Conservation (phyloP, 805 yeast genomes). For the Zygosaccharomyces bailii region DNA sequence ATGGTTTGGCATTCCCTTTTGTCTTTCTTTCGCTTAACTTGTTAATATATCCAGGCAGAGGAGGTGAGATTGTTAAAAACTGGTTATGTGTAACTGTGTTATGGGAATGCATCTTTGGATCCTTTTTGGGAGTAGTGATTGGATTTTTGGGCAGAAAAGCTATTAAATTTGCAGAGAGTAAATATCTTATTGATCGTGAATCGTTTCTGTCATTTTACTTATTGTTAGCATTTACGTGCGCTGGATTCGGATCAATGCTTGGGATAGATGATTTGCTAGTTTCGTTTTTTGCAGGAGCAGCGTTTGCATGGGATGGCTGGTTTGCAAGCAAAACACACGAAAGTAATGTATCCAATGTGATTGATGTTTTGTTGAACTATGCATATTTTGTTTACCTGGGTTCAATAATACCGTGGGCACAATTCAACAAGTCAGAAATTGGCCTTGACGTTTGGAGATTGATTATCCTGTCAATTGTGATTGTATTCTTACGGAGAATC, state of each 20-base stretch:
- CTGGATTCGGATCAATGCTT: constrained; percentile 82
- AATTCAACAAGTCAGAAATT: constrained; percentile 56
- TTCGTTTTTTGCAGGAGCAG: constrained; percentile 89
- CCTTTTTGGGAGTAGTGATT: constrained; percentile 64
- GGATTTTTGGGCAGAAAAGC: constrained; percentile 71
- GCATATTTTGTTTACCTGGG: constrained; percentile 89
- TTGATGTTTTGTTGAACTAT: constrained; percentile 76
- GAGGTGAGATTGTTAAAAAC: constrained; percentile 66
- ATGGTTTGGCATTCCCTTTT: constrained; percentile 95
- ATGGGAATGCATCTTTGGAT: constrained; percentile 80
- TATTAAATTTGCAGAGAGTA: constrained; percentile 68
- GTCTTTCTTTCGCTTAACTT: constrained; percentile 67
- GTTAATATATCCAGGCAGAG: constrained; percentile 59
- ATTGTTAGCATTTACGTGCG: constrained; percentile 75
- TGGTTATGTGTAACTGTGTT: constrained; percentile 75
- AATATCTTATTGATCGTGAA: constrained; percentile 76
- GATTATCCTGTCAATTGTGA: constrained; percentile 66
- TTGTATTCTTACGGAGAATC: constrained; percentile 71
- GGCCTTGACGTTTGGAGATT: constrained; percentile 80
- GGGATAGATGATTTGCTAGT: constrained; percentile 89
- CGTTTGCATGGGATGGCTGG: constrained; percentile 93
- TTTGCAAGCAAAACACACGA: constrained; percentile 80
- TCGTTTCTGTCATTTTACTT: constrained; percentile 83
- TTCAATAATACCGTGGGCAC: constrained; percentile 84
- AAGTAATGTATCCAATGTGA: constrained; percentile 84